These are phyloP conservation scores for Saccharomycopsis amapae DNA, from an alignment of 805 yeast genomes.

Conservation along the genomic window DNA sequence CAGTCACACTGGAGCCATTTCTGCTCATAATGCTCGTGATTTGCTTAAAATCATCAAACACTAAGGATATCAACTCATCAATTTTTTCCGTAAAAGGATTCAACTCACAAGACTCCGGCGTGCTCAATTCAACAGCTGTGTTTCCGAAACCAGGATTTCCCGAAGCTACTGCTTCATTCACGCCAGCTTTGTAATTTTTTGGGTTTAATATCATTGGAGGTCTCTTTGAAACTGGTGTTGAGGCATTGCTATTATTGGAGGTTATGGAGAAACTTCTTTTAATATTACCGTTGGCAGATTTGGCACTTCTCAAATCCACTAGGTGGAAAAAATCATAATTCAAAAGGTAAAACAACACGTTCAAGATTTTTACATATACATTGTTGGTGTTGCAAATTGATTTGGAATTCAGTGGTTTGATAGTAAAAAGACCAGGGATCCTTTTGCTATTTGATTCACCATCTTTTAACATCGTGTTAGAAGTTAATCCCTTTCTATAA, in stretches of 20 bases:
- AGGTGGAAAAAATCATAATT: slow-evolving; percentile 3
- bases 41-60: slow-evolving; percentile 16
- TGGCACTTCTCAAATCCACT: not conserved
- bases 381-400: not conserved
- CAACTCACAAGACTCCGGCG: too few relatives aligned
- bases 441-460: too few relatives aligned
- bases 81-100: slow-evolving; percentile 6
- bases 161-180: not conserved
- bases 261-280: not conserved
- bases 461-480: too few relatives aligned
- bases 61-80: slow-evolving; percentile 10
- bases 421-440: not conserved
- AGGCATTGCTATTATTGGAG: not conserved
- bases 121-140: too few relatives aligned
- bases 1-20: too few relatives aligned
- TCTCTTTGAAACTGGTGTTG: not conserved
- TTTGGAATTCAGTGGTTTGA: not conserved
- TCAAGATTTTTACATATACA: not conserved
- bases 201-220: not conserved
- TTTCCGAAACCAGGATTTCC: not conserved
- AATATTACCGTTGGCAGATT: not conserved
- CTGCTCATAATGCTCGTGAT: not conserved
- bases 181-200: not conserved
- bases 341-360: not conserved
- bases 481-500: too few relatives aligned